Evolutionary conservation across 164 flowering plant species (phyloP).

Genomic region (Dillenia suffruticosa): DNA sequence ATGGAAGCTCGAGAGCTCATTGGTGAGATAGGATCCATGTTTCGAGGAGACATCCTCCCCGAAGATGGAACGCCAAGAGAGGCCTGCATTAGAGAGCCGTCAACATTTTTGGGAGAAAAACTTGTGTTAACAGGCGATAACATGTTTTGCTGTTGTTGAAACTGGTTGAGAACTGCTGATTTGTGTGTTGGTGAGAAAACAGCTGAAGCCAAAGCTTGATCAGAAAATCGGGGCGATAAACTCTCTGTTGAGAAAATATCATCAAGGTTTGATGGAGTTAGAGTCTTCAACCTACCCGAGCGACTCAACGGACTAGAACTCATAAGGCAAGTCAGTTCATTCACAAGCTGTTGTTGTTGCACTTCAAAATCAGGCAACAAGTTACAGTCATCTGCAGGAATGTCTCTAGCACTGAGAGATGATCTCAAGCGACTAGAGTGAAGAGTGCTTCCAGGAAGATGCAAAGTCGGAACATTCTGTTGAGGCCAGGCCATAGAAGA

Average conservation of each 20-base stretch:
- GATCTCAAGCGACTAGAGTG: slow-evolving; percentile 90
- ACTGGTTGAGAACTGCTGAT: slow-evolving; percentile 65
- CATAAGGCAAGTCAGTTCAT: slow-evolving; percentile 48
- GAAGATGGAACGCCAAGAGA: slow-evolving; percentile 56
- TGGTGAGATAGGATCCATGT: slow-evolving; percentile 76
- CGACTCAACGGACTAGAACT: slow-evolving; percentile 44
- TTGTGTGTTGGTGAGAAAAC: slow-evolving; percentile 79
- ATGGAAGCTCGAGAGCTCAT: slow-evolving; percentile 55
- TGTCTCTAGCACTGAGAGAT: slow-evolving; percentile 81
- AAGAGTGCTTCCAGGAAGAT: slow-evolving; percentile 85
- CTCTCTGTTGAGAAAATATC: slow-evolving; percentile 71
- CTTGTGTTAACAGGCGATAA: slow-evolving; percentile 74
- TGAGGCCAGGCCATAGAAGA: slow-evolving; percentile 68
- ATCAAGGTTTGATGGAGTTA: slow-evolving; percentile 76
- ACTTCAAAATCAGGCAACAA: slow-evolving; percentile 53
- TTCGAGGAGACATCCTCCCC: slow-evolving; percentile 85
- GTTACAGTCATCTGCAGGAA: slow-evolving; percentile 45
- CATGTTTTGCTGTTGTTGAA: slow-evolving; percentile 84
- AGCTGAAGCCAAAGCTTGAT: slow-evolving; percentile 43
- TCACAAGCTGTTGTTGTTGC: slow-evolving; percentile 62
- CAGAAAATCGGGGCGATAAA: slow-evolving; percentile 52
- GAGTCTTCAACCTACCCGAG: slow-evolving; percentile 45
- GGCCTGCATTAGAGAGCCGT: slow-evolving; percentile 65
- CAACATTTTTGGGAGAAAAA: slow-evolving; percentile 66
- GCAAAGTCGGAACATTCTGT: slow-evolving; percentile 79